Evolutionary conservation across 306 rosid species (phyloP).

Genomic region (Castanea crenata): DNA sequence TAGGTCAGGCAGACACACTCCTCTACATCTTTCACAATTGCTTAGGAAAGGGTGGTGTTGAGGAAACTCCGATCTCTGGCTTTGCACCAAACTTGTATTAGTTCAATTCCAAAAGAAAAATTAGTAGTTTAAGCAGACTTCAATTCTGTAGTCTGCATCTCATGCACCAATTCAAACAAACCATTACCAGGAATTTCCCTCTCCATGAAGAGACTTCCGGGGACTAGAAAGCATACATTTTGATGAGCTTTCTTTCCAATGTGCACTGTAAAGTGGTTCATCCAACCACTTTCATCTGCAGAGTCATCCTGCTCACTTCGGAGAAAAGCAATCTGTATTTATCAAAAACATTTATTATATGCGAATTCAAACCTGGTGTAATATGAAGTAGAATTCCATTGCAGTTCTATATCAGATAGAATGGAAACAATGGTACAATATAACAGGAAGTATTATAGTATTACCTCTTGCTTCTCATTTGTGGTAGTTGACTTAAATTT

Average conservation of each 20-base stretch:
- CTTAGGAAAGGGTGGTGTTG: not conserved
- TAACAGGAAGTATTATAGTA: not conserved
- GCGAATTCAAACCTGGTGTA: not conserved
- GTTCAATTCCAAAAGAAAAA: conserved; percentile 15
- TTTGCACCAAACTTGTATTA: conserved; percentile 4
- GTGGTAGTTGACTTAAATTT: conserved; percentile 23
- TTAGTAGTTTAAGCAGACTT: conserved; percentile 14
- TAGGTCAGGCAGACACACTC: conserved; percentile 14
- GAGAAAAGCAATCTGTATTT: conserved; percentile 28
- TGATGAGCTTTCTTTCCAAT: conserved; percentile 3
- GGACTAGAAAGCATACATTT: not conserved
- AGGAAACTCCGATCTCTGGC: conserved; percentile 23
- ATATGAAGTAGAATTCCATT: not conserved
- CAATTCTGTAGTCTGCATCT: conserved; percentile 9
- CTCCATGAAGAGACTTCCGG: conserved; percentile 23
- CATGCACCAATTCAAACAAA: conserved; percentile 28
- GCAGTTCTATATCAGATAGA: not conserved
- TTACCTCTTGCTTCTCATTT: conserved; percentile 23
- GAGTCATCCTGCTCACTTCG: conserved; percentile 23
- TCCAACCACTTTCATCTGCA: conserved; percentile 10
- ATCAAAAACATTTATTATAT: not conserved
- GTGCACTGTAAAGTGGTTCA: conserved; percentile 4
- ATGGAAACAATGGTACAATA: not conserved
- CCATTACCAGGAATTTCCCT: conserved; percentile 26
- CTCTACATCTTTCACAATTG: conserved; percentile 15